Percentiles rank a stretch among this genome's conserved stretches.
Conservation (phyloP, 805 yeast species). For the Clavispora fructus region DNA sequence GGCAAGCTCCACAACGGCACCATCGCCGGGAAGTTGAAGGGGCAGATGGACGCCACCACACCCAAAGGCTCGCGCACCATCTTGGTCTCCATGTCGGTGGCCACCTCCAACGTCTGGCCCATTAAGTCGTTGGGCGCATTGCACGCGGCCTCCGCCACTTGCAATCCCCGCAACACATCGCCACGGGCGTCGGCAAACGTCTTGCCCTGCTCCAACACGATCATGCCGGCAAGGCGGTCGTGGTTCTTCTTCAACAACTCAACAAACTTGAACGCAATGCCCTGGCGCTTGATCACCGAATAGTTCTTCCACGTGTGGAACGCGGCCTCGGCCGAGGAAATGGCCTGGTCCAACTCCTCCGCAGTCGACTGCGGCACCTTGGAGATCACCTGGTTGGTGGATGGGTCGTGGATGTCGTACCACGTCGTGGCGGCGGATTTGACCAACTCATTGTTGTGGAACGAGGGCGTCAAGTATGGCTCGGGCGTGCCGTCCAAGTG, state of each 20-base stretch:
- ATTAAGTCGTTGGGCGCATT: conserved; percentile 58
- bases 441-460: conserved; percentile 47
- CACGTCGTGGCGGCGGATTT: conserved; percentile 45
- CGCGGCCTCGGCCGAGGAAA: conserved; percentile 59
- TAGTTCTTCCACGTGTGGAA: conserved; percentile 53
- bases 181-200: conserved; percentile 72
- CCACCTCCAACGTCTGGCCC: conserved; percentile 62
- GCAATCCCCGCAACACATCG: conserved; percentile 68
- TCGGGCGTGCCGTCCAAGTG: conserved; percentile 32
- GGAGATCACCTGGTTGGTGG: conserved; percentile 61
- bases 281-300: conserved; percentile 63
- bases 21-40: conserved; percentile 84
- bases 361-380: conserved; percentile 70
- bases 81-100: conserved; percentile 70
- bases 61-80: conserved; percentile 75
- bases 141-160: conserved; percentile 74
- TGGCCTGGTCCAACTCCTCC: conserved; percentile 59
- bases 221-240: conserved; percentile 60
- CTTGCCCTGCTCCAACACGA: conserved; percentile 55
- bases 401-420: conserved; percentile 73
- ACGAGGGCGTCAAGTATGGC: conserved; percentile 48
- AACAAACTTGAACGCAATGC: conserved; percentile 64
- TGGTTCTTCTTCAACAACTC: conserved; percentile 57
- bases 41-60: conserved; percentile 71
- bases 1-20: conserved; percentile 66